Percentiles rank a stretch among this genome's conserved stretches.
Conservation (phyloP, 345 rosid species). For the Hibiscus trionum region DNA sequence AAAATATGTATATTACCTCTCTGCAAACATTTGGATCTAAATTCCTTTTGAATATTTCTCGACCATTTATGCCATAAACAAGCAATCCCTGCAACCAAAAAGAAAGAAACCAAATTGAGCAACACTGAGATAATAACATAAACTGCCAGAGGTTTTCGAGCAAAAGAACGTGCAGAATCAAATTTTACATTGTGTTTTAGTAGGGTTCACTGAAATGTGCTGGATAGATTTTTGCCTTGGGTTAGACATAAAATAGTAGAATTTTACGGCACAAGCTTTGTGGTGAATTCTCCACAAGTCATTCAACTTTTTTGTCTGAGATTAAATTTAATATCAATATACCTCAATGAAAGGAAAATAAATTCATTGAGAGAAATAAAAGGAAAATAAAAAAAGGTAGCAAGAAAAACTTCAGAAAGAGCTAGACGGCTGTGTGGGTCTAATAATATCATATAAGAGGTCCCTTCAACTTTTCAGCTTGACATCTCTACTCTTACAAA, state of each 20-base stretch:
- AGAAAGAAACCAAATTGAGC: conserved; percentile 8
- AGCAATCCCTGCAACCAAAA: conserved; percentile 69
- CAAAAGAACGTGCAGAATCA: not conserved
- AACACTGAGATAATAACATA: conserved; percentile 2
- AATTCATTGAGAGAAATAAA: not conserved
- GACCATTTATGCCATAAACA: conserved; percentile 84
- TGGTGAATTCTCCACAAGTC: not conserved
- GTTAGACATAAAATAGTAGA: not conserved
- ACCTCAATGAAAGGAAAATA: not conserved
- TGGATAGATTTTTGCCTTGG: not conserved
- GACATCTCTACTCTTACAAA: not conserved
- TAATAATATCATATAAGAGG: not conserved
- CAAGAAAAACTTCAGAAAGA: not conserved
- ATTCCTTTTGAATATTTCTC: conserved; percentile 70
- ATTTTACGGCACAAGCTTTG: not conserved
- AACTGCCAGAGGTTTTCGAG: not conserved
- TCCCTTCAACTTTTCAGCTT: not conserved
- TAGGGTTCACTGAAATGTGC: not conserved
- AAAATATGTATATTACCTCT: conserved; percentile 50
- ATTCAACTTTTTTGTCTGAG: not conserved
- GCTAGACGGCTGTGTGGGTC: not conserved
- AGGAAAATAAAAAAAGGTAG: not conserved
- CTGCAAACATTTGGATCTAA: conserved; percentile 69
- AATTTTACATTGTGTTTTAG: conserved; percentile 1
- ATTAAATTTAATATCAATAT: not conserved